These are phyloP conservation scores for Raphanus raphanistrum DNA, from an alignment of 345 rosid genomes.

Conservation along the genomic window DNA sequence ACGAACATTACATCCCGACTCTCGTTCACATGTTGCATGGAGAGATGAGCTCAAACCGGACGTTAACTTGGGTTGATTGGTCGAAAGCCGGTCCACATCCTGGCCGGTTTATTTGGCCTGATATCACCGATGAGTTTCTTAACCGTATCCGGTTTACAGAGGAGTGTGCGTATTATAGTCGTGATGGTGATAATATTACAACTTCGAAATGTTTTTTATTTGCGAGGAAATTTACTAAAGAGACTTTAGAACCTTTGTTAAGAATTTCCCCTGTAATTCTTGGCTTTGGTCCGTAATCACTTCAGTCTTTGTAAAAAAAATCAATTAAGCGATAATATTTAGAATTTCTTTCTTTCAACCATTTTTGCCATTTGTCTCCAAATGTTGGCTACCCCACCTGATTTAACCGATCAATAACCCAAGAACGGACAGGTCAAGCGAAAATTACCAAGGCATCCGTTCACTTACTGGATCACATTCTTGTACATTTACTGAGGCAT, in stretches of 20 bases:
- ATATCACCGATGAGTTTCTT: constrained; percentile 54
- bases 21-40: constrained; percentile 44
- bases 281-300: constrained; percentile 44
- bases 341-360: neutral
- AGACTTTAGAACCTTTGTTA: constrained; percentile 56
- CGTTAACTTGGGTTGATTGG: constrained; percentile 76
- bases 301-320: neutral
- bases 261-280: constrained; percentile 54
- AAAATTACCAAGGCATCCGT: neutral
- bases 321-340: neutral
- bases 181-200: constrained; percentile 7
- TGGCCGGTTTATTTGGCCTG: constrained; percentile 44
- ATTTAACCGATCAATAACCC: neutral
- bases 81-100: constrained; percentile 69
- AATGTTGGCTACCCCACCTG: neutral
- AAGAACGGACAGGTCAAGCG: neutral
- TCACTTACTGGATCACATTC: constrained; percentile 7
- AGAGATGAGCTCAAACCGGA: constrained; percentile 48
- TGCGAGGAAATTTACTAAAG: constrained; percentile 63
- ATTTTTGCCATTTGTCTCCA: neutral
- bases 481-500: neutral
- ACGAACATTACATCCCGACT: constrained; percentile 77
- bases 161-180: constrained; percentile 52
- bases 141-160: constrained; percentile 44
- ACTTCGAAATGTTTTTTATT: constrained; percentile 50